Conservation (phyloP, 805 yeast species). For the Priceomyces medius region DNA sequence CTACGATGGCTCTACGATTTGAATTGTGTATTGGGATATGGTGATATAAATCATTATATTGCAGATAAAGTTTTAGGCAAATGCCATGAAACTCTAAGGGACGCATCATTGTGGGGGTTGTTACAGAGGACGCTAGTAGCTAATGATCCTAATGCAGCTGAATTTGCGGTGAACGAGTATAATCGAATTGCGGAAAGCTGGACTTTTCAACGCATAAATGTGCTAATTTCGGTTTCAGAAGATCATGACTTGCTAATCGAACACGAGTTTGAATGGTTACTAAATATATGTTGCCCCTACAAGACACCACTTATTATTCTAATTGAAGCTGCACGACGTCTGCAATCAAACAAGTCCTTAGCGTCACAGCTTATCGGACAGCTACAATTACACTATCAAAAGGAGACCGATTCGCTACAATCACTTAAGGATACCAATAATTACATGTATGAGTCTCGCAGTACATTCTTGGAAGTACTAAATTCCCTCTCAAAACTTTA, state of each 20-base stretch:
- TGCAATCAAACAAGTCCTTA: not conserved
- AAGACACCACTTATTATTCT: conserved; percentile 7
- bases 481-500: too few species aligned
- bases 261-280: conserved; percentile 9
- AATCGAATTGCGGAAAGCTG: conserved; percentile 2
- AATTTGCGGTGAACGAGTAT: conserved; percentile 8
- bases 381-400: not conserved
- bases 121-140: conserved; percentile 8
- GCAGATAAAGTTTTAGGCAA: conserved; percentile 4
- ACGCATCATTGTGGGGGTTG: conserved; percentile 24
- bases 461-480: not conserved
- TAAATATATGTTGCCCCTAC: conserved; percentile 7
- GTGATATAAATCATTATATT: conserved; percentile 2
- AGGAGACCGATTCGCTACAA: not conserved
- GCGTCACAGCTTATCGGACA: not conserved
- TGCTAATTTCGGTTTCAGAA: not conserved
- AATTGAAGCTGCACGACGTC: conserved; percentile 2
- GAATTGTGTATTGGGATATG: conserved; percentile 1
- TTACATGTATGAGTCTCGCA: not conserved
- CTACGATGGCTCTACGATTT: conserved; percentile 29
- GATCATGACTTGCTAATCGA: not conserved
- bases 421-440: not conserved
- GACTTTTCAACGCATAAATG: not conserved
- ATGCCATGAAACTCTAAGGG: conserved; percentile 18
- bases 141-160: not conserved